phyloP scores from a whole-genome alignment of 495 filamentous ascomycete genomes.

The Penicillium salamii region DNA sequence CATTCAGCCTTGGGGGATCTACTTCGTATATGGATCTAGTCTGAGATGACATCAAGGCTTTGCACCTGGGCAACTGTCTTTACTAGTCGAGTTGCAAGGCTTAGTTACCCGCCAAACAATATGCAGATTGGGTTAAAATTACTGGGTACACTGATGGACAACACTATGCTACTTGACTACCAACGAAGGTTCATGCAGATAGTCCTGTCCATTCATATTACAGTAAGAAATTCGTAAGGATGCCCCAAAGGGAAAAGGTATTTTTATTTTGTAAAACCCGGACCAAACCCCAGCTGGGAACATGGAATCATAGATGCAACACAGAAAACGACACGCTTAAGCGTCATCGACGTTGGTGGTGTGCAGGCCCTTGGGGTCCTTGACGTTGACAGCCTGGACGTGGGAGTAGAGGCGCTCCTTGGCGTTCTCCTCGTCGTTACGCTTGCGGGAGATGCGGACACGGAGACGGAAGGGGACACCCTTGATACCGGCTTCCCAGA shows the following conservation, averaged over 20 bases:
- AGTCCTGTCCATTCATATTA: background rate
- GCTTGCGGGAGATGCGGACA: slow-evolving; percentile 96
- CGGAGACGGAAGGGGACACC: slow-evolving; percentile 95
- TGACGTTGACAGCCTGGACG: slow-evolving; percentile 99
- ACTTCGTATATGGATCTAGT: no score
- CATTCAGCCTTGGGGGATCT: no score
- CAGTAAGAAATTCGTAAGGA: background rate
- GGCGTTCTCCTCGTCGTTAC: slow-evolving; percentile 99
- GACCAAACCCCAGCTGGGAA: slow-evolving; percentile 25
- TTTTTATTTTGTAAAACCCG: slow-evolving; percentile 31
- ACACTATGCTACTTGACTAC: no score
- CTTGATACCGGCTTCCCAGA: slow-evolving; percentile 99
- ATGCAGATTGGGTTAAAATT: no score
- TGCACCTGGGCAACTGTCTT: no score
- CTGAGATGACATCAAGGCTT: no score
- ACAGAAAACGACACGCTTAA: slow-evolving; percentile 29
- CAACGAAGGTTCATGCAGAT: no score
- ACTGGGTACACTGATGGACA: no score
- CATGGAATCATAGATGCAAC: slow-evolving; percentile 32
- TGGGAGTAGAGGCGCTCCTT: slow-evolving; percentile 98
- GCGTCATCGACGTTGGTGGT: slow-evolving; percentile 71
- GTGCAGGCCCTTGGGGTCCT: slow-evolving; percentile 94
- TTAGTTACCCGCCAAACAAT: no score
- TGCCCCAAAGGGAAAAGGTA: slow-evolving; percentile 19
- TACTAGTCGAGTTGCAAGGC: no score